Conservation (phyloP, 2,329 filamentous ascomycete genomes). For the Cadophora luteo-olivacea region DNA sequence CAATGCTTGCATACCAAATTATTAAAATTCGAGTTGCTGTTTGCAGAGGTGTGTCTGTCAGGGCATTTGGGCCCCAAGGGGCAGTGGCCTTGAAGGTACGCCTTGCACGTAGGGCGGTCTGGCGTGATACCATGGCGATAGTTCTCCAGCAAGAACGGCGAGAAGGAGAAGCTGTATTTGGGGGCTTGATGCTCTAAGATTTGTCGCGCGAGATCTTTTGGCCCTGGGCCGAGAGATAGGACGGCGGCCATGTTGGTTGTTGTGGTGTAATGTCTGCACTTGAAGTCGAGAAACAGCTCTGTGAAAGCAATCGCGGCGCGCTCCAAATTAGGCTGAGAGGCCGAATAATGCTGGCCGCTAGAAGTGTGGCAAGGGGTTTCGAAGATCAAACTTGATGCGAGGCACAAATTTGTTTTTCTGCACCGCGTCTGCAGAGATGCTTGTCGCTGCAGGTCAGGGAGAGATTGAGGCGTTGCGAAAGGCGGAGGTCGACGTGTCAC, state of each 20-base stretch:
- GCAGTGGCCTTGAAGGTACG: constrained; percentile 86
- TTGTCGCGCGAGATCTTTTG: constrained; percentile 42
- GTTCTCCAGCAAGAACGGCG: constrained; percentile 80
- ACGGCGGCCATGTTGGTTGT: constrained; percentile 28
- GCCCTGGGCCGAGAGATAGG: constrained; percentile 37
- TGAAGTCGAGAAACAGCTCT: neutral
- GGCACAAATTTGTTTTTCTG: constrained; percentile 25
- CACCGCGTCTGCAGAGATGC: constrained; percentile 26
- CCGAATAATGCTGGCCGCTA: neutral
- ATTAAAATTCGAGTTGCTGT: constrained; percentile 63
- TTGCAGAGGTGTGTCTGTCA: constrained; percentile 72
- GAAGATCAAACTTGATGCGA: constrained; percentile 22
- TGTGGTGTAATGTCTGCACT: neutral
- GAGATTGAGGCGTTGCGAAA: constrained; percentile 4
- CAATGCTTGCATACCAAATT: constrained; percentile 98
- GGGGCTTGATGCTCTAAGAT: constrained; percentile 65
- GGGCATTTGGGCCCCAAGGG: constrained; percentile 84
- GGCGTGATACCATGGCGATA: constrained; percentile 85
- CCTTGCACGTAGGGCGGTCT: constrained; percentile 82
- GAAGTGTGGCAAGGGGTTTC: neutral
- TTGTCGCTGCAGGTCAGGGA: constrained; percentile 27
- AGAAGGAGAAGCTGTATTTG: constrained; percentile 79
- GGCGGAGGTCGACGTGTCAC: constrained; percentile 9
- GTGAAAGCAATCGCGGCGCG: constrained; percentile 5
- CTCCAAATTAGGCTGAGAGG: constrained; percentile 5